Conservation (phyloP, 306 rosid genomes). For the Fragaria iinumae region DNA sequence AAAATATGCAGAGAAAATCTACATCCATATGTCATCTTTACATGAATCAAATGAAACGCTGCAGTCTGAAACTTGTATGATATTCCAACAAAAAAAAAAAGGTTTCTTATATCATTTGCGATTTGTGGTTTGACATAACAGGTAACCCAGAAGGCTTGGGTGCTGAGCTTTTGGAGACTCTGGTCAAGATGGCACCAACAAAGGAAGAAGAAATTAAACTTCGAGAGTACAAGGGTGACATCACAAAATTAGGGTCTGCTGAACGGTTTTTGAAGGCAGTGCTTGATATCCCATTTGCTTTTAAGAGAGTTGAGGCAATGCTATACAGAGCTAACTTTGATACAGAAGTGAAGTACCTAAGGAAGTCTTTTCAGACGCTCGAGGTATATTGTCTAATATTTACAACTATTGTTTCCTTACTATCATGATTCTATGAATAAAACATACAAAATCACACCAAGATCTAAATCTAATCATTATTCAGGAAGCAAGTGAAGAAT, state of each 20-base stretch:
- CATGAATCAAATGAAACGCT: neutral
- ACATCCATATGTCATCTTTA: neutral
- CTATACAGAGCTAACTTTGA: conserved; percentile 94
- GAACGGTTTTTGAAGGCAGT: conserved; percentile 91
- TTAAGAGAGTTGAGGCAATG: conserved; percentile 97
- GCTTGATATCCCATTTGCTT: conserved; percentile 88
- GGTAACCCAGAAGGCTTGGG: conserved; percentile 96
- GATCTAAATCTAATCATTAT: conserved; percentile 17
- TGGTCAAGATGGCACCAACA: conserved; percentile 99
- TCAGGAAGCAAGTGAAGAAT: conserved; percentile 89
- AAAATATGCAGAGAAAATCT: neutral
- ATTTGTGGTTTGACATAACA: conserved; percentile 34
- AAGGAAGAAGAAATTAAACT: conserved; percentile 97
- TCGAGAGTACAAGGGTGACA: conserved; percentile 64
- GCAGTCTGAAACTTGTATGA: neutral
- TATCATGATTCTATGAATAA: conserved; percentile 22
- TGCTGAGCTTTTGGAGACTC: conserved; percentile 89
- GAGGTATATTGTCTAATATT: conserved; percentile 51
- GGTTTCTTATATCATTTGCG: conserved; percentile 23
- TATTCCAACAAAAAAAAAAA: neutral
- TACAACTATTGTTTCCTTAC: conserved; percentile 14
- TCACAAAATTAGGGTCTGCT: conserved; percentile 86
- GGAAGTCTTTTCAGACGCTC: conserved; percentile 84
- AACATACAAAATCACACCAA: conserved; percentile 25
- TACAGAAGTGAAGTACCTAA: conserved; percentile 78